Conservation (phyloP, 2,329 filamentous ascomycete species). For the Harringtonia lauricola region DNA sequence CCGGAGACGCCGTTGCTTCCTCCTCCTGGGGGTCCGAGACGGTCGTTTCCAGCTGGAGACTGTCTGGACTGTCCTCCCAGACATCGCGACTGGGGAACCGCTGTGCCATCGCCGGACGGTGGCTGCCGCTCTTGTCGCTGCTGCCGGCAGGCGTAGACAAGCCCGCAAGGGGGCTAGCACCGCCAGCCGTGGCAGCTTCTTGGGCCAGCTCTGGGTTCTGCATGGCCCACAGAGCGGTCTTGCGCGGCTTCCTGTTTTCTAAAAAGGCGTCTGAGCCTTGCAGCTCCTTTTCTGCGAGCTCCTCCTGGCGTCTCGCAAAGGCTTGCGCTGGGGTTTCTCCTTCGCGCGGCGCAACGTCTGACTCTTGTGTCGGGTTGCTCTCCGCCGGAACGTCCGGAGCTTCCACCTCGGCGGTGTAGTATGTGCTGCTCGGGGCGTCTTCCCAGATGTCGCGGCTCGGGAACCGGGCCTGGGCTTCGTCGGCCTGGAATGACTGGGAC, state of each 20-base stretch:
- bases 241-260: slow-evolving; percentile 33
- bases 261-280: slow-evolving; percentile 8
- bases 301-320: slow-evolving; percentile 56
- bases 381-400: slow-evolving; percentile 52
- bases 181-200: slow-evolving; percentile 20
- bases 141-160: not conserved
- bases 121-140: slow-evolving; percentile 25
- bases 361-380: not conserved
- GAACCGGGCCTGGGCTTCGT: slow-evolving; percentile 57
- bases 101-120: slow-evolving; percentile 38
- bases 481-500: slow-evolving; percentile 31
- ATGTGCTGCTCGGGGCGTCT: slow-evolving; percentile 78
- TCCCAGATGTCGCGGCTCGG: slow-evolving; percentile 97
- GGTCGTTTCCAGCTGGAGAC: slow-evolving; percentile 66
- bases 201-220: slow-evolving; percentile 38
- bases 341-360: slow-evolving; percentile 23
- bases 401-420: slow-evolving; percentile 70
- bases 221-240: slow-evolving; percentile 33
- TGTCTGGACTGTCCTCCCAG: slow-evolving; percentile 90
- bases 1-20: slow-evolving; percentile 27
- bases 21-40: slow-evolving; percentile 46
- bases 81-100: slow-evolving; percentile 87
- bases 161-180: not conserved
- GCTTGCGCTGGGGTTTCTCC: slow-evolving; percentile 48
- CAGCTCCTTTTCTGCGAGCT: slow-evolving; percentile 42